Evolutionary conservation across 1,284 basidiomycete species (phyloP).

Genomic region (Heterobasidion annosum): DNA sequence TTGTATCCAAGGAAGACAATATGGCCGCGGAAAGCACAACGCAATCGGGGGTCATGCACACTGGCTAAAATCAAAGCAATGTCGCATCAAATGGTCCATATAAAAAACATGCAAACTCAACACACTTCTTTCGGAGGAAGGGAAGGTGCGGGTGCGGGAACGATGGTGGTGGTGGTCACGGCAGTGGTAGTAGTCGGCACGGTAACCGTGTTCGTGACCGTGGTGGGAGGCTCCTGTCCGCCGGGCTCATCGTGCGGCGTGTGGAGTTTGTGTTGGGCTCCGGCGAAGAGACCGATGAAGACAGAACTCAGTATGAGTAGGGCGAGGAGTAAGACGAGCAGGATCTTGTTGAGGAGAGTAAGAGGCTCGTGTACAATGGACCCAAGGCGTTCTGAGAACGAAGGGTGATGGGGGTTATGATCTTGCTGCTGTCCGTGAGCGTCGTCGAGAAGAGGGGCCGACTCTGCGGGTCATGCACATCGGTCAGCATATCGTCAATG

Average conservation of each 20-base stretch:
- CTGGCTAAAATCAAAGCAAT: constrained; percentile 22
- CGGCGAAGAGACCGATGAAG: constrained; percentile 90
- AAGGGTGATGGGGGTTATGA: constrained; percentile 19
- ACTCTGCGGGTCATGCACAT: constrained; percentile 29
- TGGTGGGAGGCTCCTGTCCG: constrained; percentile 12
- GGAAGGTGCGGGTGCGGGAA: constrained; percentile 31
- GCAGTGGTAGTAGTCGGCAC: constrained; percentile 8
- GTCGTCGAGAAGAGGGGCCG: constrained; percentile 43
- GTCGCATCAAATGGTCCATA: not conserved
- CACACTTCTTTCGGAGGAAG: constrained; percentile 37
- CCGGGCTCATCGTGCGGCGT: constrained; percentile 25
- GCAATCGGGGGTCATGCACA: constrained; percentile 76
- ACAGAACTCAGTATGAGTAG: constrained; percentile 78
- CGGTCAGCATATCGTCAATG: not conserved
- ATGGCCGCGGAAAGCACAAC: constrained; percentile 80
- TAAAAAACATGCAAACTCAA: not conserved
- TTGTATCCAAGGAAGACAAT: constrained; percentile 72
- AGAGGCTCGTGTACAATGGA: constrained; percentile 64
- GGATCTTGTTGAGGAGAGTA: constrained; percentile 78
- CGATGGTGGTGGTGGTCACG: constrained; percentile 16
- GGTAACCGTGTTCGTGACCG: constrained; percentile 17
- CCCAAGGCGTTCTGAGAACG: constrained; percentile 43
- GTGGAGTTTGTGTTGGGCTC: constrained; percentile 71
- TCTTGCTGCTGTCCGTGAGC: constrained; percentile 31
- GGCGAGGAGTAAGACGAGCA: constrained; percentile 67